A percentile compares a stretch with the other conserved stretches of the same genome.
These are phyloP conservation scores for Mycena maculata DNA, from an alignment of 768 basidiomycete species.

Conservation along the genomic window DNA sequence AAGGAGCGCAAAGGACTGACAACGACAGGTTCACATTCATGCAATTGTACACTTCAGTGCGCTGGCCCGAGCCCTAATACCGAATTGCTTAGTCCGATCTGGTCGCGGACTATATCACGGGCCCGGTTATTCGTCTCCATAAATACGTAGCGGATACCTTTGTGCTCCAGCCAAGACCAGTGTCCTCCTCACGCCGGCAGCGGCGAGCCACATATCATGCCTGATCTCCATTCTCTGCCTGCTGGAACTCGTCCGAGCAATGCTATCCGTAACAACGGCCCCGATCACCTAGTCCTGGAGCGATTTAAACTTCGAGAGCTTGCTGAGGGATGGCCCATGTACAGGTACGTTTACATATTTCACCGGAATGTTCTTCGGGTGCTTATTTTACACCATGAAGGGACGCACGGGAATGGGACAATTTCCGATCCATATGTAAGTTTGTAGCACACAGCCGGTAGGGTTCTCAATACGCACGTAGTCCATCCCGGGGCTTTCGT, in stretches of 20 bases:
- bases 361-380: background rate
- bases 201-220: background rate
- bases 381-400: conserved; percentile 7
- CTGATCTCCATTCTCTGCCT: conserved; percentile 36
- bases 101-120: conserved; percentile 25
- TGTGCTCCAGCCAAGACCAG: background rate
- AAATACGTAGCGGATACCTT: background rate
- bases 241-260: conserved; percentile 34
- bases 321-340: conserved; percentile 40
- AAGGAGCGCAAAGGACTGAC: background rate
- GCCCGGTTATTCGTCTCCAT: background rate
- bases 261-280: conserved; percentile 39
- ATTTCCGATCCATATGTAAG: conserved; percentile 39
- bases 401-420: conserved; percentile 39
- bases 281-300: conserved; percentile 32
- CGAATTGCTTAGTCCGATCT: conserved; percentile 18
- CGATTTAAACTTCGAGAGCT: conserved; percentile 39
- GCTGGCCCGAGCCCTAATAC: background rate
- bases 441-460: too few species aligned
- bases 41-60: too few species aligned
- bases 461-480: too few species aligned
- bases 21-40: background rate
- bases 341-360: conserved; percentile 23
- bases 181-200: background rate
- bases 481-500: conserved; percentile 37